Evolutionary conservation across 192 early-diverging fungal genomes (phyloP).

Genomic region (Backusella luteola): DNA sequence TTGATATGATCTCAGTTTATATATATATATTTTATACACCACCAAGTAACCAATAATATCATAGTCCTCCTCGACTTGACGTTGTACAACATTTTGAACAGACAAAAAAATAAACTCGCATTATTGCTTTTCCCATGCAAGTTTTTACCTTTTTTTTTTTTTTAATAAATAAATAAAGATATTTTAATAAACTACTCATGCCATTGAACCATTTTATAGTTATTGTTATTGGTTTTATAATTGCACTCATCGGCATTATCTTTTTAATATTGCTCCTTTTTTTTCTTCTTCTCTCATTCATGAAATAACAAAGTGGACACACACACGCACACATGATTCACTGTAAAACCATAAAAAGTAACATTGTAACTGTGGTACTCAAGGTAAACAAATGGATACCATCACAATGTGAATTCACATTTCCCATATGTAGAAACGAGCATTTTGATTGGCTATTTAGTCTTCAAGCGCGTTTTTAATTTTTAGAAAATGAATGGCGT

Average conservation of each 20-base stretch:
- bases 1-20: conserved; percentile 1
- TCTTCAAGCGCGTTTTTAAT: background rate
- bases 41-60: background rate
- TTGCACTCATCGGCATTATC: too few species aligned
- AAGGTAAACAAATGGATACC: too few species aligned
- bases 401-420: too few species aligned
- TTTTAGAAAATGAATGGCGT: background rate
- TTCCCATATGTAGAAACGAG: too few species aligned
- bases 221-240: too few species aligned
- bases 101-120: background rate
- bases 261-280: too few species aligned
- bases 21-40: background rate
- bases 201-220: too few species aligned
- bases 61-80: background rate
- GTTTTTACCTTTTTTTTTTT: background rate
- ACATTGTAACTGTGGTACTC: background rate
- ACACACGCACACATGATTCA: background rate
- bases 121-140: conserved; percentile 5
- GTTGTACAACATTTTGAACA: background rate
- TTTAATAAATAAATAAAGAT: background rate
- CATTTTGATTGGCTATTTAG: too few species aligned
- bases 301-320: background rate
- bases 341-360: background rate
- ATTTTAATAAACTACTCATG: too few species aligned
- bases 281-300: background rate